A percentile compares a stretch with the other conserved stretches of the same genome.
Evolutionary conservation across 129 eudicot genomes (phyloP).

Genomic region (Mikania micrantha): DNA sequence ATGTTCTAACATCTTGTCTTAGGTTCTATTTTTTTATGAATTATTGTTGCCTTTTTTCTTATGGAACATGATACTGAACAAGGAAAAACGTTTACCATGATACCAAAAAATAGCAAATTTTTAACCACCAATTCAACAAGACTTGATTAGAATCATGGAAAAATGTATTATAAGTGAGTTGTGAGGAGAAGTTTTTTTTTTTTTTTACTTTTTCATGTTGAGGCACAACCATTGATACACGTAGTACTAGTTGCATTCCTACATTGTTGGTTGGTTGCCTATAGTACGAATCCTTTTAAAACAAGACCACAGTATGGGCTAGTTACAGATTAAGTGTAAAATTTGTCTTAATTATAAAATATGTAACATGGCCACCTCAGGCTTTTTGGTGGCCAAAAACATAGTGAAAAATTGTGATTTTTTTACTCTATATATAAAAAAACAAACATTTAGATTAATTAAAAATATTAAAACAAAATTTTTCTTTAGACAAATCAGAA

Average conservation of each 20-base stretch:
- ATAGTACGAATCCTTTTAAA: no score
- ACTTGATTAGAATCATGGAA: neutral
- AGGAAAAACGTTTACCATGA: neutral
- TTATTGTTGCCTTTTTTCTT: neutral
- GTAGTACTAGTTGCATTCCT: neutral
- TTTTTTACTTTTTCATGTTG: neutral
- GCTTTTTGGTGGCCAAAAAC: no score
- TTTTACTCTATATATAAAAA: no score
- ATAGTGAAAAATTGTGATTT: no score
- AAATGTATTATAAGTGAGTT: neutral
- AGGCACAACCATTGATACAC: neutral
- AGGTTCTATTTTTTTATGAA: neutral
- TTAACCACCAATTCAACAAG: neutral
- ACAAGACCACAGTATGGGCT: no score
- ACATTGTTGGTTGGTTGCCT: no score
- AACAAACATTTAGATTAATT: no score
- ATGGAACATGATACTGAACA: neutral
- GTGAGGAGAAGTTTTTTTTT: neutral
- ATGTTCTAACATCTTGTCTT: slow-evolving; percentile 15
- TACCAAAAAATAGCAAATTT: no score
- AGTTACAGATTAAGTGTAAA: neutral
- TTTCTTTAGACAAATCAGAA: no score
- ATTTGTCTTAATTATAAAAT: neutral
- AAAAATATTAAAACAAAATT: no score
- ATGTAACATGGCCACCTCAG: no score